Evolutionary conservation across 83 land plant species (phyloP), one percentile per base, ranked within the genome.

Genomic region (Thuja plicata): DNA sequence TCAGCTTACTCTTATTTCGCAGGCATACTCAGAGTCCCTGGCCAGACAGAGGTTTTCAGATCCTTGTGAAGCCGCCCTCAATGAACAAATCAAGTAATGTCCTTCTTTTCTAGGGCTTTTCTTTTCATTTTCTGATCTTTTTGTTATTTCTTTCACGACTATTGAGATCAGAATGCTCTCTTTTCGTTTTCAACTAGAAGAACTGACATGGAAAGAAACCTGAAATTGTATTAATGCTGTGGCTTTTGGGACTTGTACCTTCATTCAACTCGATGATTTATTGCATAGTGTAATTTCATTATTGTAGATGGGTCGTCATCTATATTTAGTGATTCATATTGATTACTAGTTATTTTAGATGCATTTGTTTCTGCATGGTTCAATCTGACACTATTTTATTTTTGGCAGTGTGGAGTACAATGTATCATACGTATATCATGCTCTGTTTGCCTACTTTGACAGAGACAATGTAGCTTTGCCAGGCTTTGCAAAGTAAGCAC

Each of bases 351-450:
- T 10, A 11, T 76, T 76, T 11, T 34, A 8, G 38, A 34, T 76
- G 40, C 38, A 24, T 81, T 43, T 24, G 15, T 5, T 19, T 79
- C 45, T 19, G 13, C 46, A 79, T 79, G 45, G 45, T 16, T 35
- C 19, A 38, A 35, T 41, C 50, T 50, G 30, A 30, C 34, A 9
- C 30, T 62, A 76, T 21, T 35, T 73, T 89, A 55, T 80, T 54
- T 80, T 74, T 89, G 88, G 87, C 98, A 98, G 99, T 90, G 96
- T 98, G 86, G 99, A 98, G 87, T 98, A 98, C 93, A 98, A 95
- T 81, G 97, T 95, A 13, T 98, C 99, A 5, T 98, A 98, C 88
- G 94, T 94, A 79, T 98, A 96, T 86, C 98, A 98, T 86, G 92
- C 97, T 50, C 78, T 98, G 94, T 98, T 81, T 87, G 96, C 97